phyloP scores from a whole-genome alignment of 1,139 yeast species.

The Geotrichum phurueaensis region DNA sequence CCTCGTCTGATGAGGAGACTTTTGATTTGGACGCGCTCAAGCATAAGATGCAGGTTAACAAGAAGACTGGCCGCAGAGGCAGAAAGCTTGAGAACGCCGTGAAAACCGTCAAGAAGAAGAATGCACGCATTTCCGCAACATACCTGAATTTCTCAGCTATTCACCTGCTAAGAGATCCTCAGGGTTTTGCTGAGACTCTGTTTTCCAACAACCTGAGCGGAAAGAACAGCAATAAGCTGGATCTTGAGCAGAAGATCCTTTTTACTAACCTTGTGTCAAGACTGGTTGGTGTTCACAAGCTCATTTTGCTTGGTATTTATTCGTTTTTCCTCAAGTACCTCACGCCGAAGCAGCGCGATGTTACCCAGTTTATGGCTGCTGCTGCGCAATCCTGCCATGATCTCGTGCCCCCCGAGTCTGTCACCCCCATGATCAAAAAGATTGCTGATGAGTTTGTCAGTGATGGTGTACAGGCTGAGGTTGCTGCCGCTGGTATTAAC shows the following conservation, averaged over 20 bases:
- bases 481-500: constrained; percentile 95
- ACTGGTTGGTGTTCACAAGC: constrained; percentile 87
- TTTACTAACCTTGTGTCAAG: constrained; percentile 83
- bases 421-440: constrained; percentile 72
- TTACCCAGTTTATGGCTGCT: constrained; percentile 94
- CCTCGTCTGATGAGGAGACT: constrained; percentile 62
- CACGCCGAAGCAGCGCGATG: constrained; percentile 90
- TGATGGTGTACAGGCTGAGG: constrained; percentile 97
- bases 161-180: constrained; percentile 91
- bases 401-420: constrained; percentile 89
- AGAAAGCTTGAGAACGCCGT: constrained; percentile 71
- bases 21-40: constrained; percentile 47
- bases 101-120: constrained; percentile 59
- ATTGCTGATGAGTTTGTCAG: constrained; percentile 96
- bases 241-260: constrained; percentile 81
- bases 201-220: constrained; percentile 68
- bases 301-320: constrained; percentile 82
- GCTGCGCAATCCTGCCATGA: constrained; percentile 96
- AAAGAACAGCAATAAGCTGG: constrained; percentile 52
- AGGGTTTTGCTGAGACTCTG: constrained; percentile 87
- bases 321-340: constrained; percentile 81
- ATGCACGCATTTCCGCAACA: constrained; percentile 47
- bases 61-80: constrained; percentile 72
- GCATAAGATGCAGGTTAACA: constrained; percentile 79
- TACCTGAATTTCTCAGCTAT: constrained; percentile 90